A percentile compares a stretch with the other conserved stretches of the same genome.
phyloP scores from a whole-genome alignment of 352 stramenopile species.

The Globisporangium recalcitrans region DNA sequence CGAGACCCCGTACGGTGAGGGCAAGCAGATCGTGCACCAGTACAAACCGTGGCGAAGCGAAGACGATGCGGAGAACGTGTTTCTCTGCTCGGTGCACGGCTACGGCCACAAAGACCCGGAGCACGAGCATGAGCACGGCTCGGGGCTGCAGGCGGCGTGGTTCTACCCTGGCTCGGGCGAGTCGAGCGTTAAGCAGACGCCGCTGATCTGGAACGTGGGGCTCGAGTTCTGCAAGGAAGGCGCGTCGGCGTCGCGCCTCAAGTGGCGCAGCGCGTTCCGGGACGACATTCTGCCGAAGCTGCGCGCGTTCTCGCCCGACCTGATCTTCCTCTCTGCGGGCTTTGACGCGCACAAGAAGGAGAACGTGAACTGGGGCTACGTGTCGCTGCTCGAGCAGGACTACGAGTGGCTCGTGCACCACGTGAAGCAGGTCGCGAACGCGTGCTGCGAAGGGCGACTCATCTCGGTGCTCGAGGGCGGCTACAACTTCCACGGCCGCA shows the following conservation, averaged over 20 bases:
- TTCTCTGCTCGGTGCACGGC: slow-evolving; percentile 92
- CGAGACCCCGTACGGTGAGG: slow-evolving; percentile 88
- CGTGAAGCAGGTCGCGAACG: slow-evolving; percentile 72
- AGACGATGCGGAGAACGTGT: slow-evolving; percentile 92
- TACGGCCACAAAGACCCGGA: slow-evolving; percentile 74
- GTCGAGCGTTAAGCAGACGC: slow-evolving; percentile 28
- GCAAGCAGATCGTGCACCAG: slow-evolving; percentile 72
- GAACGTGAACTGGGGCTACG: slow-evolving; percentile 75
- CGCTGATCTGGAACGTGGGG: slow-evolving; percentile 66
- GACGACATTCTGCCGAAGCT: slow-evolving; percentile 58
- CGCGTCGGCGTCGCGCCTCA: slow-evolving; percentile 50
- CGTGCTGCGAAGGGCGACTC: slow-evolving; percentile 60
- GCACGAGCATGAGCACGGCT: slow-evolving; percentile 30
- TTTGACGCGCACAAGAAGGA: slow-evolving; percentile 83
- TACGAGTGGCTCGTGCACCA: slow-evolving; percentile 79
- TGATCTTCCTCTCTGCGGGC: slow-evolving; percentile 79
- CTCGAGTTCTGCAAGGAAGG: slow-evolving; percentile 47
- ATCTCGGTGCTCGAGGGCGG: slow-evolving; percentile 84
- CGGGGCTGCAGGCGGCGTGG: slow-evolving; percentile 35
- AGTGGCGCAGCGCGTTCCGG: slow-evolving; percentile 73
- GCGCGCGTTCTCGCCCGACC: slow-evolving; percentile 53
- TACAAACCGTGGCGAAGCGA: slow-evolving; percentile 97
- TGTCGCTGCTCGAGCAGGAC: slow-evolving; percentile 73
- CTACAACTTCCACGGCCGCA: slow-evolving; percentile 84
- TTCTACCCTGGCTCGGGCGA: slow-evolving; percentile 78